phyloP scores from a whole-genome alignment of 106 monocot genomes.

The Dactylorhiza incarnata region DNA sequence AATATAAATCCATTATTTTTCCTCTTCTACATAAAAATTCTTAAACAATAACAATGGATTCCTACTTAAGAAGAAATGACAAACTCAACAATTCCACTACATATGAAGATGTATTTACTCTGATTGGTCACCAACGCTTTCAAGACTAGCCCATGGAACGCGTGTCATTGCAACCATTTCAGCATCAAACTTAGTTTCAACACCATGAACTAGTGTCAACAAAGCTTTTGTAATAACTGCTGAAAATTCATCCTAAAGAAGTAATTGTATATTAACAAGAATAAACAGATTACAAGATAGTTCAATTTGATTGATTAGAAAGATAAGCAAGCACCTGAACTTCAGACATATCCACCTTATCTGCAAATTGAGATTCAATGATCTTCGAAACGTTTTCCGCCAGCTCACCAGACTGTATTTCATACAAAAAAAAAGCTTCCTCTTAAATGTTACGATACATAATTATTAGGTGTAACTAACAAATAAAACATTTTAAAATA shows the following conservation, averaged over 20 bases:
- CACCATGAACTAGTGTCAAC: slow-evolving; percentile 84
- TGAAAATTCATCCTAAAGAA: slow-evolving; percentile 89
- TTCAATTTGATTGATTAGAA: not conserved
- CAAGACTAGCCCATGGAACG: slow-evolving; percentile 91
- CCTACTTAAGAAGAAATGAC: not conserved
- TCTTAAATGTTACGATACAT: slow-evolving; percentile 2
- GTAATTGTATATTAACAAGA: not conserved
- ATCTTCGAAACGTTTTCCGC: slow-evolving; percentile 98
- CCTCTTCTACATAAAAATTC: not conserved
- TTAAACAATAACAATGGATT: not conserved
- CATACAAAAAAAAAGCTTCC: not conserved
- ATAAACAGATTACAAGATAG: not conserved
- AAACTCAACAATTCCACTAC: not conserved
- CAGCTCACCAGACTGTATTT: slow-evolving; percentile 78
- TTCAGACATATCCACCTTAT: slow-evolving; percentile 93
- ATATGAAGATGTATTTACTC: slow-evolving; percentile 45
- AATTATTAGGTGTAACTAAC: not conserved
- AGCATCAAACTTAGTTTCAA: slow-evolving; percentile 97
- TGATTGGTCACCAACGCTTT: slow-evolving; percentile 98
- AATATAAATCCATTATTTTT: not conserved
- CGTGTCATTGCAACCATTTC: slow-evolving; percentile 99
- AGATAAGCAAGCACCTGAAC: slow-evolving; percentile 58
- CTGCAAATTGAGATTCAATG: slow-evolving; percentile 75
- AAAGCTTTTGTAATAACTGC: slow-evolving; percentile 90
- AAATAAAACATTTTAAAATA: not conserved